Evolutionary conservation across 805 yeast species (phyloP).

Genomic region (Blastobotrys attinorum): DNA sequence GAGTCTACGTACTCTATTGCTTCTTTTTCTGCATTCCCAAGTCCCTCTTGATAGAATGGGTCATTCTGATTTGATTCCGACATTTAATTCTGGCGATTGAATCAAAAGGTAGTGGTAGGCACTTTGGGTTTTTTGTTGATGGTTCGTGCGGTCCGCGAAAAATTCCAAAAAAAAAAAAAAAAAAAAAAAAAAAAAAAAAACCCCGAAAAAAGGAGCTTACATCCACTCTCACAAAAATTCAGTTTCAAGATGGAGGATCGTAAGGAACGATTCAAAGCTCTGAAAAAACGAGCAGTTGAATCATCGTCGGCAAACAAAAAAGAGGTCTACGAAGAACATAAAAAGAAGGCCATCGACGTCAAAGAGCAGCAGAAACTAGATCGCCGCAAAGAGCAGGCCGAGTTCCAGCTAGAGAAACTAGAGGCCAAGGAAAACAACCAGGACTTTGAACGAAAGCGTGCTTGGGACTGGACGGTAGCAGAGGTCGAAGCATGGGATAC

Average conservation of each 20-base stretch:
- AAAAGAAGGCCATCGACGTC: slow-evolving; percentile 20
- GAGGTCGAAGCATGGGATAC: slow-evolving; percentile 59
- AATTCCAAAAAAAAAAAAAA: too few relatives aligned
- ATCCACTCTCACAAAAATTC: neutral
- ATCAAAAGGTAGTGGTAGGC: neutral
- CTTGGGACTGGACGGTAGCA: slow-evolving; percentile 52
- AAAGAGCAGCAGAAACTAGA: slow-evolving; percentile 25
- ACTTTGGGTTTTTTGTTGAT: neutral
- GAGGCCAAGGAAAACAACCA: slow-evolving; percentile 33
- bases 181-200: too few relatives aligned
- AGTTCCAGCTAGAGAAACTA: slow-evolving; percentile 32
- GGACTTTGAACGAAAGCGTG: slow-evolving; percentile 36
- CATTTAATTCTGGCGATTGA: neutral
- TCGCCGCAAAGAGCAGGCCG: slow-evolving; percentile 31
- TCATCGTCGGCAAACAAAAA: slow-evolving; percentile 29
- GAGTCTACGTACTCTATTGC: slow-evolving; percentile 7
- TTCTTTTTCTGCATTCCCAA: neutral
- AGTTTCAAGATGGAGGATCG: slow-evolving; percentile 22
- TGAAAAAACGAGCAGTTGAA: slow-evolving; percentile 26
- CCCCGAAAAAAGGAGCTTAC: neutral
- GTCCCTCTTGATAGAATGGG: slow-evolving; percentile 10
- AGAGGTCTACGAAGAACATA: slow-evolving; percentile 33
- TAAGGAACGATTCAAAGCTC: slow-evolving; percentile 22
- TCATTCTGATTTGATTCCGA: slow-evolving; percentile 1
- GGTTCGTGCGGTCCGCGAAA: too few relatives aligned